Evolutionary conservation across 305 asterid genomes (phyloP), one percentile per base, ranked within the genome.

Genomic region (Fraxinus paxiana): DNA sequence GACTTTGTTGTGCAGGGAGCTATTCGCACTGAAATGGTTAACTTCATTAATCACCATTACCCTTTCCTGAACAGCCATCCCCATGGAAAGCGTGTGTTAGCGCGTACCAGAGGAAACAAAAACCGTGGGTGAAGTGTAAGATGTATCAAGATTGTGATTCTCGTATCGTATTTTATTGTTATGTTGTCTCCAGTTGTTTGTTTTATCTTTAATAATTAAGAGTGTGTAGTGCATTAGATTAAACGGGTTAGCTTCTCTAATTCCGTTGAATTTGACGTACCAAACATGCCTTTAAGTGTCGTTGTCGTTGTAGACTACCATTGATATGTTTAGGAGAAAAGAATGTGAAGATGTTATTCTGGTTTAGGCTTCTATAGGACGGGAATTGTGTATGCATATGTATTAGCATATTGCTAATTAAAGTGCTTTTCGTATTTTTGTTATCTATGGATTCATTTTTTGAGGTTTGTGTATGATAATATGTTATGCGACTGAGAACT

Each of bases 81-180:
- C 9, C 83, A 85, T 26, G 90, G 88, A 3, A 85, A 87, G n/a
- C 83, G 88, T 41, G 88, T 87, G 51, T 79, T 85, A 1, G 86
- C 83, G 0, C 10, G 26, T 2, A 67, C 82, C 12, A 77, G 84
- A 48, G 80, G 79, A 15, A 75, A 33, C 72, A 81, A 78, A 80
- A 79, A 75, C 6, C 86, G 86, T 4, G 65, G 63, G 13, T 31
- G 78, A 63, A 18, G 5, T 10, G 34, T 24, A 24, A 65, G n/a
- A 65, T 24, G 15, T 61, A 20, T 54, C 65, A 22, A 4, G 18
- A 18, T 54, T 56, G 18, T 18, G 26, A n/a, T n/a, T 17, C 9
- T 7, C 6, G 69, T 18, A 0, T 20, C 3, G 30, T 6, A 22
- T 59, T 20, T 20, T 8, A 17, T 2, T 18, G 28, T 18, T 63